These are phyloP conservation scores for Mycena galopus DNA, from an alignment of 768 basidiomycete genomes.

Conservation along the genomic window DNA sequence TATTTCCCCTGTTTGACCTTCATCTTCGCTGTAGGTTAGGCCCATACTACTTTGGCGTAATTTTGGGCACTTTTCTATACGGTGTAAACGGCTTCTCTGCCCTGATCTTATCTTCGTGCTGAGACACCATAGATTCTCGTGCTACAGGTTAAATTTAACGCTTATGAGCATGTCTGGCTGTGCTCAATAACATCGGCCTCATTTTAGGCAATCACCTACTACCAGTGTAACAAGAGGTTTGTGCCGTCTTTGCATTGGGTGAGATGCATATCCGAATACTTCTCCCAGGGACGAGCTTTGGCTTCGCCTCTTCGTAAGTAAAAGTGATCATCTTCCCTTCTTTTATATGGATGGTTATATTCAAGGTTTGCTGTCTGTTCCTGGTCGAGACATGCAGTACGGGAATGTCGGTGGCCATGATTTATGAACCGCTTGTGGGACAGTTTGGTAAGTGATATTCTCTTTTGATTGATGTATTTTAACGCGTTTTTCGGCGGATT, in stretches of 20 bases:
- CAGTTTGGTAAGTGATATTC: background rate
- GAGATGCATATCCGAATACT: background rate
- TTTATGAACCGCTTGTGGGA: background rate
- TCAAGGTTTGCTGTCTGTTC: background rate
- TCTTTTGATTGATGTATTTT: background rate
- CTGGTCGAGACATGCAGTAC: background rate
- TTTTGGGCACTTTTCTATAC: too few species aligned
- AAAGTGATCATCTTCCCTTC: background rate
- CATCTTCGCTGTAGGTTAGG: background rate
- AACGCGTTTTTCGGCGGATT: background rate
- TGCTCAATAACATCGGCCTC: background rate
- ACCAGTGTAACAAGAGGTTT: background rate
- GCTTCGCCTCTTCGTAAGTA: too few species aligned
- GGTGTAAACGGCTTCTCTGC: background rate
- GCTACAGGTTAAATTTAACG: background rate
- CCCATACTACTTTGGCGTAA: background rate
- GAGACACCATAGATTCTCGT: background rate
- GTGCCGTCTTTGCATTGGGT: background rate
- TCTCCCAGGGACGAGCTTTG: background rate
- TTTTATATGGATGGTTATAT: background rate
- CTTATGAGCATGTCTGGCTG: background rate
- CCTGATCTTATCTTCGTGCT: background rate
- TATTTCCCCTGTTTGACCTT: too few species aligned
- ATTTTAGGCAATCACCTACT: too few species aligned
- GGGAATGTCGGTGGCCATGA: background rate